These are phyloP conservation scores for Ascochyta koolunga DNA, from an alignment of 2,329 filamentous ascomycete species.

Conservation along the genomic window DNA sequence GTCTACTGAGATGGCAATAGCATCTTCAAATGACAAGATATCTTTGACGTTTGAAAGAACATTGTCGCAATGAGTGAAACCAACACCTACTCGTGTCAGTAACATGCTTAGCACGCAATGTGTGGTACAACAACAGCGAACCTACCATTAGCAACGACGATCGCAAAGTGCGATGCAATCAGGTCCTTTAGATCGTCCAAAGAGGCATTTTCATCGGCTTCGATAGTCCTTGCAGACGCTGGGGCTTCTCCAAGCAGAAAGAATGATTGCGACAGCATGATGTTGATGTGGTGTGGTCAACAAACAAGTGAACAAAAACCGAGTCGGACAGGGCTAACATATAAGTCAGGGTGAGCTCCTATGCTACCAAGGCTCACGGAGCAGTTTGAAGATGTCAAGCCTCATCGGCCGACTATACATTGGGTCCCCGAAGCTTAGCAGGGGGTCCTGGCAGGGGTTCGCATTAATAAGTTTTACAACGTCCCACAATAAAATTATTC, in stretches of 20 bases:
- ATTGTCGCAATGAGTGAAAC: slow-evolving; percentile 15
- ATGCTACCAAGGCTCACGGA: slow-evolving; percentile 3
- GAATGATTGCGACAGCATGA: slow-evolving; percentile 32
- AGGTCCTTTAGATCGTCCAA: slow-evolving; percentile 33
- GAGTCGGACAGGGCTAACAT: slow-evolving; percentile 11
- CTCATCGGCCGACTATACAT: slow-evolving; percentile 8
- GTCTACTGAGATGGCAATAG: slow-evolving; percentile 54
- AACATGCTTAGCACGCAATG: not conserved
- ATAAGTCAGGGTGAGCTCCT: slow-evolving; percentile 7
- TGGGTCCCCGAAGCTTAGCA: slow-evolving; percentile 13
- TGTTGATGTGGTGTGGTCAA: slow-evolving; percentile 5
- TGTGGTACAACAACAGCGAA: not conserved
- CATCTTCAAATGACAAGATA: slow-evolving; percentile 17
- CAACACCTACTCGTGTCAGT: slow-evolving; percentile 15
- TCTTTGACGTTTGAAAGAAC: slow-evolving; percentile 13
- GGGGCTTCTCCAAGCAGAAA: slow-evolving; percentile 37
- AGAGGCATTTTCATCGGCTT: slow-evolving; percentile 27
- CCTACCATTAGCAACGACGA: slow-evolving; percentile 37
- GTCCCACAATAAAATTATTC: not conserved
- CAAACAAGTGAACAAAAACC: slow-evolving; percentile 2
- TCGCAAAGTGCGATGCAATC: slow-evolving; percentile 37
- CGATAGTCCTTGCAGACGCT: slow-evolving; percentile 26
- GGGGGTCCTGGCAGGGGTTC: slow-evolving; percentile 12
- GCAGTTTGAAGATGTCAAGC: slow-evolving; percentile 8
- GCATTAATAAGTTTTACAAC: slow-evolving; percentile 5